Percentiles rank a stretch among this genome's conserved stretches.
Evolutionary conservation across 805 yeast genomes (phyloP).

Genomic region (Yarrowia hollandica): DNA sequence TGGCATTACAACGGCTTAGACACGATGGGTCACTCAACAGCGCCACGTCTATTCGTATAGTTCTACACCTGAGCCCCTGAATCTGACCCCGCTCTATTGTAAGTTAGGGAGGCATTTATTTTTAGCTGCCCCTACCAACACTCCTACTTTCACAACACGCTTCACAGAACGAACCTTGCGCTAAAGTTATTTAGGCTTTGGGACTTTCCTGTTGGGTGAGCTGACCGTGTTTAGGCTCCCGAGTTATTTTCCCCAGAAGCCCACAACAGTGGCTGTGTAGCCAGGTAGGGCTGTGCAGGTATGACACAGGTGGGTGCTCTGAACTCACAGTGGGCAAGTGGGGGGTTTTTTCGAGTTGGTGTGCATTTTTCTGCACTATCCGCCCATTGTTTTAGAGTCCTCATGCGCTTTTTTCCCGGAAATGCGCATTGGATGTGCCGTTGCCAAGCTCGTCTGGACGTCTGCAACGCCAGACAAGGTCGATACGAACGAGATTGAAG

Average conservation of each 20-base stretch:
- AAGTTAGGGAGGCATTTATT: background rate
- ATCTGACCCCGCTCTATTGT: background rate
- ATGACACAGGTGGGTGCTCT: no score
- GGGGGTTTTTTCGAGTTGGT: background rate
- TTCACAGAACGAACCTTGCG: constrained; percentile 1
- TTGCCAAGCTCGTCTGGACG: constrained; percentile 10
- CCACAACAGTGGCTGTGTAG: constrained; percentile 4
- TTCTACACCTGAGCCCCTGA: background rate
- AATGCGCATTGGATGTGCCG: constrained; percentile 5
- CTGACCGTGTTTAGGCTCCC: constrained; percentile 21
- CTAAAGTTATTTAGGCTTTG: background rate
- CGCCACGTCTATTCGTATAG: no score
- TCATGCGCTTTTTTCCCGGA: background rate
- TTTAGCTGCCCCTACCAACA: background rate
- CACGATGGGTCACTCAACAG: no score
- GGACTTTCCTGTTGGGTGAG: constrained; percentile 1
- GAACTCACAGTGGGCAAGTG: no score
- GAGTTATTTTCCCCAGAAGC: constrained; percentile 5
- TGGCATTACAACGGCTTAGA: background rate
- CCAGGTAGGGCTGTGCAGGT: background rate
- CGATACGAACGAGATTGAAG: constrained; percentile 2
- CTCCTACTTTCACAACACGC: constrained; percentile 17
- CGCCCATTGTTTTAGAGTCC: background rate
- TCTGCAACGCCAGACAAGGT: constrained; percentile 6
- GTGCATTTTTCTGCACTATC: no score